Evolutionary conservation across 371 early-diverging fungal genomes (phyloP).

Genomic region (Circinella umbellata): DNA sequence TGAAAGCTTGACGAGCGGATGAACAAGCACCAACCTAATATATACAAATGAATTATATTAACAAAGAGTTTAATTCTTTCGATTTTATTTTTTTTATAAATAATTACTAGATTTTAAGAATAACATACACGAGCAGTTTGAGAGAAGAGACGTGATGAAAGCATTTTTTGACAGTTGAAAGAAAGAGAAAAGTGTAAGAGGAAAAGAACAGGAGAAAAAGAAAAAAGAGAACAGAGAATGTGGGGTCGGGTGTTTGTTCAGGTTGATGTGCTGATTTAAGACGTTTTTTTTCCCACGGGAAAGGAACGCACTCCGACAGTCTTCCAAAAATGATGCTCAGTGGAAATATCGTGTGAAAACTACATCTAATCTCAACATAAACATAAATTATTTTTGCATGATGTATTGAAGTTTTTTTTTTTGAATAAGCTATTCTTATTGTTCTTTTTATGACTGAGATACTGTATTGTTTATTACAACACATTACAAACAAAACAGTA

Average conservation of each 20-base stretch:
- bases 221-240: background rate
- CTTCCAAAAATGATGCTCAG: too few species aligned
- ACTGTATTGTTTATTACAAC: too few species aligned
- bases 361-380: too few species aligned
- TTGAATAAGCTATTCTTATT: too few species aligned
- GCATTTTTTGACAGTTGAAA: background rate
- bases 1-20: slow-evolving; percentile 2
- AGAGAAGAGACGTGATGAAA: slow-evolving; percentile 1
- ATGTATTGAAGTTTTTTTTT: too few species aligned
- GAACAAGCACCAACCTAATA: background rate
- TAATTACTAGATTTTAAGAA: background rate
- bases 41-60: background rate
- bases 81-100: too few species aligned
- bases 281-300: background rate
- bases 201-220: background rate
- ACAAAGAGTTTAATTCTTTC: too few species aligned
- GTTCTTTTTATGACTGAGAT: too few species aligned
- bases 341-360: too few species aligned
- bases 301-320: too few species aligned
- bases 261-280: background rate
- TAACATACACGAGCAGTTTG: slow-evolving; percentile 5
- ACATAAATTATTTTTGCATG: too few species aligned
- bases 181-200: background rate
- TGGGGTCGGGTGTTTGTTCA: background rate
- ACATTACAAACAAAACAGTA: too few species aligned